phyloP scores from a whole-genome alignment of 257 asterid species.

The Solanum bulbocastanum region DNA sequence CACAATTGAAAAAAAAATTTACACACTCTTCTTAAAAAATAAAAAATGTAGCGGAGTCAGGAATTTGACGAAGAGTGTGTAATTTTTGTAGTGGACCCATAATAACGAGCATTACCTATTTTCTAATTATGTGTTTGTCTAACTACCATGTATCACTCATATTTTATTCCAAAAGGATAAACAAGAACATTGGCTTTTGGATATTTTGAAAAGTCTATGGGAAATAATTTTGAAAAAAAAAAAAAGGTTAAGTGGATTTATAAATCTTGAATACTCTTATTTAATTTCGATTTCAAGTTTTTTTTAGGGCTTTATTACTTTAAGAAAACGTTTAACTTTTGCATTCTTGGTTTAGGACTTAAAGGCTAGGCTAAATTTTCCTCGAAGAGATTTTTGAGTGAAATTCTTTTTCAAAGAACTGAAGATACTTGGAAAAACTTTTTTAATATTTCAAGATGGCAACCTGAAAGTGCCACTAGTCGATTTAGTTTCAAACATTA shows the following conservation, averaged over 20 bases:
- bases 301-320: background rate
- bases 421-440: too few species aligned
- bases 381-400: too few species aligned
- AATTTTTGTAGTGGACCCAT: background rate
- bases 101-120: background rate
- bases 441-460: too few species aligned
- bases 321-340: background rate
- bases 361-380: too few species aligned
- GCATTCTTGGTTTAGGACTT: background rate
- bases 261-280: background rate
- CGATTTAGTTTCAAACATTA: too few species aligned
- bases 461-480: too few species aligned
- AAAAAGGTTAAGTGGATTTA: background rate
- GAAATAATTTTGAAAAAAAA: background rate
- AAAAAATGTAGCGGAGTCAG: too few species aligned
- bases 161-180: background rate
- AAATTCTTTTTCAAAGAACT: too few species aligned
- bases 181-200: background rate
- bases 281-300: background rate
- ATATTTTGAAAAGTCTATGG: background rate
- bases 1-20: too few species aligned
- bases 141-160: background rate
- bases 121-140: background rate
- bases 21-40: too few species aligned
- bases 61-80: too few species aligned